These are phyloP conservation scores for Perkinsus marinus DNA, from an alignment of 169 alveolate species.

Conservation along the genomic window DNA sequence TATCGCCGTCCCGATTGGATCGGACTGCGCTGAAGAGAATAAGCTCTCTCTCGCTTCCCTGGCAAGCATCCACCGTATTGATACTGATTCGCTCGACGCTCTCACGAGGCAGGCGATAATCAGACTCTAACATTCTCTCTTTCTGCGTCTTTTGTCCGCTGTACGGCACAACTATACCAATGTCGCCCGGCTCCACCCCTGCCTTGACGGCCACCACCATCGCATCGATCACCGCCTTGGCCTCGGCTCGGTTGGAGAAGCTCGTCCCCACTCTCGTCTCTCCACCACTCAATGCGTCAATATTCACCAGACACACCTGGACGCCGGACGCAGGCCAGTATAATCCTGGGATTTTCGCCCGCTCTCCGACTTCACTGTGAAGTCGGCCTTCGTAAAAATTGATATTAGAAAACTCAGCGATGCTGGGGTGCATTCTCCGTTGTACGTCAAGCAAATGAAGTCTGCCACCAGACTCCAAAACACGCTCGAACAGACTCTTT, in stretches of 20 bases:
- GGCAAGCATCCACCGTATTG: constrained; percentile 82
- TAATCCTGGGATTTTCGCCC: not conserved
- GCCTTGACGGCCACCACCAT: not conserved
- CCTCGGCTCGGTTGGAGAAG: not conserved
- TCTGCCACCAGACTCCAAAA: constrained; percentile 20
- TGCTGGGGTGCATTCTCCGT: constrained; percentile 91
- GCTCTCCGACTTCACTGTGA: not conserved
- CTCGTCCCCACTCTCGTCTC: not conserved
- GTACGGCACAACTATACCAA: constrained; percentile 29
- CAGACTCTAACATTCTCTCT: constrained; percentile 4
- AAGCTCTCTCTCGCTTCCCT: constrained; percentile 83
- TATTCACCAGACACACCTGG: not conserved
- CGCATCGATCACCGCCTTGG: not conserved
- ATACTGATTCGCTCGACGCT: constrained; percentile 8
- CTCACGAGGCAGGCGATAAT: not conserved
- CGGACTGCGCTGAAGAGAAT: constrained; percentile 81
- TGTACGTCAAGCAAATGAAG: constrained; percentile 68
- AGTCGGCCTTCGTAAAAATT: constrained; percentile 61
- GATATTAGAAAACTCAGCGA: constrained; percentile 77
- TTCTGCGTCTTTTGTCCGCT: constrained; percentile 23
- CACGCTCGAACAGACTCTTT: constrained; percentile 53
- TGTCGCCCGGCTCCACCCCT: not conserved
- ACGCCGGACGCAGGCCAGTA: not conserved
- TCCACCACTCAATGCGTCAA: not conserved
- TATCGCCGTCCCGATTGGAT: constrained; percentile 62